Base-by-base conservation (phyloP, 768 basidiomycete genomes). In the Clitopilus hobsonii region DNA sequence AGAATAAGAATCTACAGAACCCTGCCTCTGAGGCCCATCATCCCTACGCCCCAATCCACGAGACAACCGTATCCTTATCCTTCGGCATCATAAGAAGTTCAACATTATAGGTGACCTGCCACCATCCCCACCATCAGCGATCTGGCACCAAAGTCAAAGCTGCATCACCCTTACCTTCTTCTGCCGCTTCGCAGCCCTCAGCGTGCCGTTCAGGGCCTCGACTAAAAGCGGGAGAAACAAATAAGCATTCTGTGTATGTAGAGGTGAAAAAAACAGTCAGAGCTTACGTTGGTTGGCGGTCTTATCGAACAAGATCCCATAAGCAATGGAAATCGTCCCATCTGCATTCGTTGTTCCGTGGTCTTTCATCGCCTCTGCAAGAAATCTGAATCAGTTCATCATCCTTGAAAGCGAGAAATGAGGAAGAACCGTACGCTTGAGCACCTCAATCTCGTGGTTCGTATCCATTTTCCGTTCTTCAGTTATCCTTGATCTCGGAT, bases 31-130 rank as follows among this genome's bases (percentile, higher is more conserved):
- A 30, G 7, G 6, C 29, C 7, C 6, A 30, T 6, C 29, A 30
- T 6, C 29, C 14, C 32, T 36, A 36, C n/a, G 41, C n/a, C 6
- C 41, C 41, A 45, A 45, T 45, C 41, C 41, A 45, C 8, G 41
- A 20, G 22, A 45, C 41, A 10, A 45, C 41, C 3, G 41, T 23
- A 54, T 77, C 76, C 59, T 78, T 77, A 60, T 78, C 76, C 58
- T 65, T 74, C 27, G 77, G 78, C 75, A 78, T 78, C 75, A 80
- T 77, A 54, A 80, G 56, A 8, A 80, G 66, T 60, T 80, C 78
- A 14, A 69, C 74, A 38, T 74, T 67, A 57, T 78, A 79, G 2
- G 71, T 57, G 18, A 77, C 75, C 77, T 79, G 56, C 1, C 20
- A 41, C 48, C 22, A 45, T 2, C 25, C 27, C 38, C 13, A 52